Base-by-base conservation (phyloP, 148 eudicot genomes). In the Gaultheria prostrata region DNA sequence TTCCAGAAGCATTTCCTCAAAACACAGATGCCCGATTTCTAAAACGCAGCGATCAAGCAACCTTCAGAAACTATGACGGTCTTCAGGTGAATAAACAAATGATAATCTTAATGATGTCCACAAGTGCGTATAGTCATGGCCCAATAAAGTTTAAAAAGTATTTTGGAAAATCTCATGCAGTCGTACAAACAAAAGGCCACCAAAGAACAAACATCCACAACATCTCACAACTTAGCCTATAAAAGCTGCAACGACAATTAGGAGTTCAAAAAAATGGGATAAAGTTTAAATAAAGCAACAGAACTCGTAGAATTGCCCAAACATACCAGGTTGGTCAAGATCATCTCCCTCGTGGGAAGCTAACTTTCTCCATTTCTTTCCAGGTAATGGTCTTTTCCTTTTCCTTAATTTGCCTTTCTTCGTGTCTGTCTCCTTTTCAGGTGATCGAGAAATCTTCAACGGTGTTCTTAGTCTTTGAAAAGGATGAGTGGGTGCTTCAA, bases 331-430 rank as follows among this genome's bases (percentile, higher is more conserved):
- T 78, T 33, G 90, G 21, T 89, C 91, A 15, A 50, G 24, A 28
- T 59, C 26, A 35, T 78, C 83, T 53, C 89, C 92, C 85, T 94
- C 98, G 39, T 79, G 86, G 80, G 94, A 91, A 82, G 89, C 86
- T 48, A 84, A 80, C 80, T 90, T 95, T 81, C 91, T 90, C 99
- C 99, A 97, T 81, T 87, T 94, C 85, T 88, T 91, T 24, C 89
- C 95, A 77, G 99, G 93, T 82, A 91, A 88, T 75, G 97, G 97
- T 88, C 99, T 92, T 87, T 78, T 94, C 86, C 85, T 93, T 90
- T 87, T 97, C 87, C 87, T 90, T 76, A 69, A 85, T 82, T 28
- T 30, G 50, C 85, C 91, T 85, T 87, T 86, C 45, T 85, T 89
- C 84, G 88, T 91, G 82, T 87, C 94, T 75, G 85, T 84, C 80